Conservation (phyloP, 371 early-diverging fungal genomes). For the Lichtheimia ornata region DNA sequence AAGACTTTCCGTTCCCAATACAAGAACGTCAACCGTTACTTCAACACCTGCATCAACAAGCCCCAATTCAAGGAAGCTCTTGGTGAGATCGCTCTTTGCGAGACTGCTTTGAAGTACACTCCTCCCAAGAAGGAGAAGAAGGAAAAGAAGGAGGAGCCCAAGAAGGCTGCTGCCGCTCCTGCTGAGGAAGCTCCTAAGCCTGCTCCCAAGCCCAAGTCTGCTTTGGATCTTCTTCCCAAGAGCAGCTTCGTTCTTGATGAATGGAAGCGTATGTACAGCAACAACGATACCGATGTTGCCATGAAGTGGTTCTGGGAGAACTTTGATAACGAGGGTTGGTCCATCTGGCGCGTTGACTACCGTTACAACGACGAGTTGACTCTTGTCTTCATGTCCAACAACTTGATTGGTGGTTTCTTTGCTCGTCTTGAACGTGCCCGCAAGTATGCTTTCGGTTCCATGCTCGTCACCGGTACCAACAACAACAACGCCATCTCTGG, state of each 20-base stretch:
- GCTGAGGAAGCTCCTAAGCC: conserved; percentile 52
- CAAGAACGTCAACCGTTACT: conserved; percentile 87
- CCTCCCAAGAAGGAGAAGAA: conserved; percentile 64
- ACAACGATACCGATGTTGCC: conserved; percentile 90
- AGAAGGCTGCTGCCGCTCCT: conserved; percentile 49
- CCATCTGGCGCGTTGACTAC: conserved; percentile 86
- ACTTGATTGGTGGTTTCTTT: conserved; percentile 91
- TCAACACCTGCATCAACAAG: conserved; percentile 81
- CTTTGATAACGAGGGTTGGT: conserved; percentile 85
- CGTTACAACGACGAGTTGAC: conserved; percentile 89
- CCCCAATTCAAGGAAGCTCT: conserved; percentile 76
- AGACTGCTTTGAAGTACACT: conserved; percentile 49
- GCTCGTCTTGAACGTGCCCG: conserved; percentile 91
- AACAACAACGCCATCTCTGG: conserved; percentile 90
- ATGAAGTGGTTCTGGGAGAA: conserved; percentile 94
- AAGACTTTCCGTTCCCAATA: conserved; percentile 74
- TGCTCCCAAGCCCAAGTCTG: conserved; percentile 89
- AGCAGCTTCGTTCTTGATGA: conserved; percentile 83
- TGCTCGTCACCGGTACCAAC: conserved; percentile 85
- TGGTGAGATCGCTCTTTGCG: conserved; percentile 67
- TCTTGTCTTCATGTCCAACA: conserved; percentile 82
- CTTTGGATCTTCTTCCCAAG: conserved; percentile 85
- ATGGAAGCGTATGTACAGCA: conserved; percentile 97
- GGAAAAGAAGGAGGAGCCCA: conserved; percentile 36
- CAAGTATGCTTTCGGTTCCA: conserved; percentile 94